Evolutionary conservation across 2,329 filamentous ascomycete species (phyloP), one percentile per base, ranked within the genome.

Genomic region (Alternaria hordeiaustralica): DNA sequence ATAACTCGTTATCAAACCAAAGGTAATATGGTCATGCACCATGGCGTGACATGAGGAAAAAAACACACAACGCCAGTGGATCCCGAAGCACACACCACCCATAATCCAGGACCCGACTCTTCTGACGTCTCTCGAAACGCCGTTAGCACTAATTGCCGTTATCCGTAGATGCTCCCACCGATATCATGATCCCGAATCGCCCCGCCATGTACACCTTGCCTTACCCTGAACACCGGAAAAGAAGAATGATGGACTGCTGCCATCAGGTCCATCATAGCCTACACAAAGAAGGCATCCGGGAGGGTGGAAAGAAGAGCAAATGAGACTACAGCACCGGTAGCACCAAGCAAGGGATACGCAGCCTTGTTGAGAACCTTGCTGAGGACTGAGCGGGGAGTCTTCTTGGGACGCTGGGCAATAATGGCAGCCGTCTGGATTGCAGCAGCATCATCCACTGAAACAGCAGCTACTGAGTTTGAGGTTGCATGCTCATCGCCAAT

Each of bases 221-320:
- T 41, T 41, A 18, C 15, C n/a, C n/a, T 41, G n/a, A 18, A 41
- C 36, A 6, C 36, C 36, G 8, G n/a, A 41, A 41, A 43, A 56
- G 41, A 36, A 49, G 36, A n/a, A 36, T 13, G 46, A 30, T n/a
- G 13, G 13, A 26, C 23, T 15, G 41, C 28, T 21, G 13, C 26
- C 18, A 18, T 25, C 12, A 11, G 3, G n/a, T 10, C n/a, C 18
- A 3, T 28, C n/a, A 9, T n/a, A 3, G 30, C 54, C 15, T 63
- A 66, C 6, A 55, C 62, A 30, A 73, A 73, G 59, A 73, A 72
- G 33, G 64, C 66, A 33, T 73, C 70, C 8, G 71, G 71, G 18
- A 73, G 66, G 53, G 63, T 63, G 13, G 71, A 67, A 10, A 73
- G 71, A 44, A 71, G 58, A 55, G 66, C 66, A 28, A 73, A 61